phyloP scores from a whole-genome alignment of 2,329 filamentous ascomycete genomes.

The Alternaria ethzedia region DNA sequence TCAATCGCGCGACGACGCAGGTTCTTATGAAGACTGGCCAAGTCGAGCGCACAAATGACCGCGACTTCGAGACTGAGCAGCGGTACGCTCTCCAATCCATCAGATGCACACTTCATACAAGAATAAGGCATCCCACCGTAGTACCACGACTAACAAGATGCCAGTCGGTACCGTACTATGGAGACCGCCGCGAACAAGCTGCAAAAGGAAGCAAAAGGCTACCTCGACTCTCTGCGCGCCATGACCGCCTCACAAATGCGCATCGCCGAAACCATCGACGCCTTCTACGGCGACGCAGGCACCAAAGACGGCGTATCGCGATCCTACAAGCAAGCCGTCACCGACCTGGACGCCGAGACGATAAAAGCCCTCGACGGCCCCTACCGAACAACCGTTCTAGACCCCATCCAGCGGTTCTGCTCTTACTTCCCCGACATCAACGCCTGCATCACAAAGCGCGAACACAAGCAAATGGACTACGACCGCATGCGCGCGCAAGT shows the following conservation, averaged over 20 bases:
- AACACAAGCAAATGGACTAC: conserved; percentile 98
- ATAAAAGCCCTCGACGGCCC: conserved; percentile 98
- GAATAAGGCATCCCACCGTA: background rate
- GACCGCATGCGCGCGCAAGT: conserved; percentile 94
- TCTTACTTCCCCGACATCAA: conserved; percentile 99
- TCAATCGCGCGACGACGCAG: conserved; percentile 98
- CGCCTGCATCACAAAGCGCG: conserved; percentile 98
- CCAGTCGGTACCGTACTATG: conserved; percentile 94
- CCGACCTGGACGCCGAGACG: conserved; percentile 95
- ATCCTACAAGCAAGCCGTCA: conserved; percentile 98
- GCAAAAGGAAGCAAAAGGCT: conserved; percentile 98
- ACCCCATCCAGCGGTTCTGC: conserved; percentile 95
- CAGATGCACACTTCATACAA: background rate
- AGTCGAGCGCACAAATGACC: conserved; percentile 97
- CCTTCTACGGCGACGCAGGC: conserved; percentile 96
- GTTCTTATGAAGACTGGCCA: conserved; percentile 99
- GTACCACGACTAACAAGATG: conserved; percentile 5
- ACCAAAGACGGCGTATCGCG: conserved; percentile 93
- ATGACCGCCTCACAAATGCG: conserved; percentile 99
- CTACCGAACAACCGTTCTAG: conserved; percentile 90
- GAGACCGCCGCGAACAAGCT: conserved; percentile 89
- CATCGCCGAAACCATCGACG: conserved; percentile 98
- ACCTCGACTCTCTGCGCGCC: conserved; percentile 92
- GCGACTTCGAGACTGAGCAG: conserved; percentile 98
- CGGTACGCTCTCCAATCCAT: conserved; percentile 59